phyloP scores from a whole-genome alignment of 306 rosid species.

The Malus sieversii region DNA sequence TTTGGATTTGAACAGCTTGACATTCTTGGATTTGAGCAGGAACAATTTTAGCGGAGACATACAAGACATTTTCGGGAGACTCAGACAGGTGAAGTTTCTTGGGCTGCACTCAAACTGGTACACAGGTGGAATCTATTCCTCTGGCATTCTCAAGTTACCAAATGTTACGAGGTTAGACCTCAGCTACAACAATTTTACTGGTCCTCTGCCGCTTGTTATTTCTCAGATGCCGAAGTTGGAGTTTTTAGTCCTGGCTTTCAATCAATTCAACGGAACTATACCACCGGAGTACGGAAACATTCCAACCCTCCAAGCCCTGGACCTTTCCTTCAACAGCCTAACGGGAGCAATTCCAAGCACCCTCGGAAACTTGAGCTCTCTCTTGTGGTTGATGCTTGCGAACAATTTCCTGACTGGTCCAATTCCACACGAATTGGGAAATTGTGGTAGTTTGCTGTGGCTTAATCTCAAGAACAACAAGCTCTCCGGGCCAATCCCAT shows the following conservation, averaged over 20 bases:
- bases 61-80: slow-evolving; percentile 65
- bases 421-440: slow-evolving; percentile 73
- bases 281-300: slow-evolving; percentile 57
- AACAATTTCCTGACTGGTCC: slow-evolving; percentile 53
- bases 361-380: slow-evolving; percentile 71
- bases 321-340: slow-evolving; percentile 60
- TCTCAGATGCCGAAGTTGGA: slow-evolving; percentile 53
- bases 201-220: slow-evolving; percentile 65
- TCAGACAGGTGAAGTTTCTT: slow-evolving; percentile 57
- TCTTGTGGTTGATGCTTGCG: slow-evolving; percentile 92
- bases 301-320: slow-evolving; percentile 62
- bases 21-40: slow-evolving; percentile 84
- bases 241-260: slow-evolving; percentile 55
- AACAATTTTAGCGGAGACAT: slow-evolving; percentile 54
- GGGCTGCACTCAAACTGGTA: slow-evolving; percentile 59
- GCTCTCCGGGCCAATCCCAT: slow-evolving; percentile 57
- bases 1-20: slow-evolving; percentile 42
- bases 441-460: slow-evolving; percentile 82
- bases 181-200: slow-evolving; percentile 63
- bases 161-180: slow-evolving; percentile 55
- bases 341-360: slow-evolving; percentile 64
- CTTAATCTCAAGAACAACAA: slow-evolving; percentile 78
- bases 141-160: slow-evolving; percentile 64
- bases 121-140: slow-evolving; percentile 56
- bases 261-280: slow-evolving; percentile 67